Base-by-base conservation (phyloP, 768 basidiomycete species). In the Hydnomerulius pinastri region DNA sequence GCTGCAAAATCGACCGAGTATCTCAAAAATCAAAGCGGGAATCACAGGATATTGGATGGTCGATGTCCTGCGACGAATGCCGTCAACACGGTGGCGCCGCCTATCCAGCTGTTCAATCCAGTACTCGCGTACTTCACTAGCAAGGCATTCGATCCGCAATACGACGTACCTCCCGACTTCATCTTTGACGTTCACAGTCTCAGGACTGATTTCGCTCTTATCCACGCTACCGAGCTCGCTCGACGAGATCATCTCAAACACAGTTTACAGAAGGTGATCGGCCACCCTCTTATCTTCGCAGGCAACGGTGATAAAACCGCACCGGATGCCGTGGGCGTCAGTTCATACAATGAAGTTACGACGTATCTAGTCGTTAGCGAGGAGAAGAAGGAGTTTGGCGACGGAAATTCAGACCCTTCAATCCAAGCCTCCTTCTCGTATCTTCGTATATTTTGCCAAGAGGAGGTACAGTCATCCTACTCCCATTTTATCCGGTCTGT, bases 321-420 rank as follows among this genome's bases (percentile, higher is more conserved):
- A 4, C 54, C 47, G 4, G 49, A 60, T 54, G 9, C 43, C 20
- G 27, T 43, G 24, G 39, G 2, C 2, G 0, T 13, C 20, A 3
- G 23, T 47, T 17, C 7, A 20, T 23, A 29, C 6, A 18, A 21
- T 15, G 17, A 21, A 5, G 8, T 32, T 11, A 1, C 7, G 4
- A 10, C 8, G 4, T 41, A 41, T 30, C 30, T 59, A 13, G 3
- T 64, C 2, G 11, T 73, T 21, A 18, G 32, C 1, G 60, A 71
- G 51, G 48, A 65, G 42, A 60, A 55, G 54, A 50, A 51, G 36
- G 60, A 65, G 43, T 42, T 69, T 5, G 71, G 68, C 12, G 60
- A 67, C 36, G 64, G 58, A 18, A 53, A 52, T 11, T 71, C 49
- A 20, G 70, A 74, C 48, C 65, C 66, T 10, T 59, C 59, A 15